Percentiles rank a stretch among this genome's conserved stretches.
Evolutionary conservation across 1,284 basidiomycete genomes (phyloP).

Genomic region (Ustilago xerochloae): DNA sequence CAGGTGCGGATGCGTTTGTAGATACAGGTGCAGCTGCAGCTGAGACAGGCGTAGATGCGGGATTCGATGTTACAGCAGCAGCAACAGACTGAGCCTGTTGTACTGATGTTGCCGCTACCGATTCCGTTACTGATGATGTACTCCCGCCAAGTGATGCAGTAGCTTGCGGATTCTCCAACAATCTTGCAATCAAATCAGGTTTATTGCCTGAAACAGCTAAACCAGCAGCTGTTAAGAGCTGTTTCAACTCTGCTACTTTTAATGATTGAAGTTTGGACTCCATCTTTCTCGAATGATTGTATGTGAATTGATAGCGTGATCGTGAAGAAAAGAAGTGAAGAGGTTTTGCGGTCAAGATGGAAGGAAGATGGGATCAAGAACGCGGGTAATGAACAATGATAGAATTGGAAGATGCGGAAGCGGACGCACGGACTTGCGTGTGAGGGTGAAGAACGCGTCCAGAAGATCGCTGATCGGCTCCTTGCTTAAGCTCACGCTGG

Average conservation of each 20-base stretch:
- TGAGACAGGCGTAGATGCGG: conserved; percentile 8
- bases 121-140: too few species aligned
- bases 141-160: conserved; percentile 26
- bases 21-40: background rate
- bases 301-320: background rate
- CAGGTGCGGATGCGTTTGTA: conserved; percentile 4
- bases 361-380: too few species aligned
- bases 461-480: too few species aligned
- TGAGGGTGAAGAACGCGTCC: too few species aligned
- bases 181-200: conserved; percentile 59
- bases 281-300: conserved; percentile 23
- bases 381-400: too few species aligned
- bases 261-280: conserved; percentile 59
- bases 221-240: conserved; percentile 46
- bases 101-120: too few species aligned
- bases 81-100: background rate
- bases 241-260: conserved; percentile 63
- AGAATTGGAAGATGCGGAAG: too few species aligned
- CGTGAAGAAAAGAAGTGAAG: background rate
- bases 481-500: too few species aligned
- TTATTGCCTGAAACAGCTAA: conserved; percentile 61
- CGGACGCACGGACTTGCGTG: too few species aligned
- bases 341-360: too few species aligned
- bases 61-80: background rate
- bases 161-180: conserved; percentile 62